Evolutionary conservation across 805 yeast genomes (phyloP).

Genomic region (Allodekkera sacchari): DNA sequence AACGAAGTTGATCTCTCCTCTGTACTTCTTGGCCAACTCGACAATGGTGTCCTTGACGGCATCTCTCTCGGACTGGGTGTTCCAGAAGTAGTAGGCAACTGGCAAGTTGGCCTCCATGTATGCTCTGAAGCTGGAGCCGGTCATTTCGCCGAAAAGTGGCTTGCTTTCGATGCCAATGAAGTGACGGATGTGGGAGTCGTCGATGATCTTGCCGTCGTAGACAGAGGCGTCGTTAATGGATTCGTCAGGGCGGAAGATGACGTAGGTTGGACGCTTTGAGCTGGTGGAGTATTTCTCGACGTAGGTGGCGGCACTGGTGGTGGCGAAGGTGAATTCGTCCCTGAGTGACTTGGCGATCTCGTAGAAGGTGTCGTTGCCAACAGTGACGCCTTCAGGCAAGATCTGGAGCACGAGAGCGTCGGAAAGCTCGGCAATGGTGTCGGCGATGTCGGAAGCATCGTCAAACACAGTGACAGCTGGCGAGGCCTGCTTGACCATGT

Average conservation of each 20-base stretch:
- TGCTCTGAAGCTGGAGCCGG: constrained; percentile 64
- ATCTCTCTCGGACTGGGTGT: constrained; percentile 55
- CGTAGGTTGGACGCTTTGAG: constrained; percentile 30
- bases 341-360: constrained; percentile 55
- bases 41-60: constrained; percentile 43
- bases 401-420: constrained; percentile 54
- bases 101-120: constrained; percentile 73
- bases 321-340: constrained; percentile 56
- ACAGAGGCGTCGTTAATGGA: constrained; percentile 42
- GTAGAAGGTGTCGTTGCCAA: constrained; percentile 49
- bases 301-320: constrained; percentile 30
- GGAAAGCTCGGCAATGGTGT: constrained; percentile 34
- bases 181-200: constrained; percentile 29
- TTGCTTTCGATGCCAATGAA: constrained; percentile 57
- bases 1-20: constrained; percentile 80
- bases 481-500: constrained; percentile 72
- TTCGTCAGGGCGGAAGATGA: constrained; percentile 39
- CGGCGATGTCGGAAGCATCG: constrained; percentile 41
- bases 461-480: constrained; percentile 61
- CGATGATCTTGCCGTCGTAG: constrained; percentile 28
- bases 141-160: constrained; percentile 84
- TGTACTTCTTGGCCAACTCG: constrained; percentile 61
- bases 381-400: constrained; percentile 23
- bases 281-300: constrained; percentile 27
- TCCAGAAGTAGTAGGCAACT: constrained; percentile 82